A percentile compares a stretch with the other conserved stretches of the same genome.
Evolutionary conservation across 306 rosid genomes (phyloP).

Genomic region (Prunus fruticosa): DNA sequence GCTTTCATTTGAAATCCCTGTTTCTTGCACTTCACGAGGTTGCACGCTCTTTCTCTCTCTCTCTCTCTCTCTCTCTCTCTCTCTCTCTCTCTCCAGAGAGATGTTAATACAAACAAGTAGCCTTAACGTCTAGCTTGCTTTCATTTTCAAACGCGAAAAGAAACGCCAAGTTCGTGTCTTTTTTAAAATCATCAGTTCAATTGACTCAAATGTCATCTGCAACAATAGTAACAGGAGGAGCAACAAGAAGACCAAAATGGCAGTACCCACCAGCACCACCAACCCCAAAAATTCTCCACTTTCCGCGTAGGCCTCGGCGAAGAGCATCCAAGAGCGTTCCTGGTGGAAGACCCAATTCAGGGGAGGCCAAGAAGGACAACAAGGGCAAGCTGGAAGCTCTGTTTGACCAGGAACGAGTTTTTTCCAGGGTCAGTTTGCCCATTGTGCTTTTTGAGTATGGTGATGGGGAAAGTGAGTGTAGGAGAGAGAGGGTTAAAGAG

Average conservation of each 20-base stretch:
- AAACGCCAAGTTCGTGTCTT: not conserved
- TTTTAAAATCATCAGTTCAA: not conserved
- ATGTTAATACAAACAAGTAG: not conserved
- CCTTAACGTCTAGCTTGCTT: not conserved
- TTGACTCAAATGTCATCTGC: constrained; percentile 36
- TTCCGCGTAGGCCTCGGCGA: constrained; percentile 75
- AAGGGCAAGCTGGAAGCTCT: constrained; percentile 53
- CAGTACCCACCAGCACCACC: constrained; percentile 75
- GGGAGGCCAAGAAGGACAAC: constrained; percentile 26
- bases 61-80: constrained; percentile 10
- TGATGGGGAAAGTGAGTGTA: constrained; percentile 33
- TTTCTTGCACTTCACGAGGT: constrained; percentile 75
- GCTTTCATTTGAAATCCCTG: constrained; percentile 93
- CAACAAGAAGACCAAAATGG: constrained; percentile 64
- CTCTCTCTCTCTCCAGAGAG: constrained; percentile 1
- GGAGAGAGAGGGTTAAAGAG: constrained; percentile 57
- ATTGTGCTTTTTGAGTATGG: constrained; percentile 46
- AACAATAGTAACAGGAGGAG: constrained; percentile 19
- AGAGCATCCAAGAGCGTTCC: constrained; percentile 30
- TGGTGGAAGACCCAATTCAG: constrained; percentile 27
- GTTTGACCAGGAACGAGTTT: constrained; percentile 53
- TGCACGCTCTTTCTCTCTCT: constrained; percentile 59
- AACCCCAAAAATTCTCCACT: constrained; percentile 72
- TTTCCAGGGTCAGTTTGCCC: constrained; percentile 33
- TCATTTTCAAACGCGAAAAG: constrained; percentile 18